Conservation (phyloP, 1,284 basidiomycete species). For the Tilletia caries region DNA sequence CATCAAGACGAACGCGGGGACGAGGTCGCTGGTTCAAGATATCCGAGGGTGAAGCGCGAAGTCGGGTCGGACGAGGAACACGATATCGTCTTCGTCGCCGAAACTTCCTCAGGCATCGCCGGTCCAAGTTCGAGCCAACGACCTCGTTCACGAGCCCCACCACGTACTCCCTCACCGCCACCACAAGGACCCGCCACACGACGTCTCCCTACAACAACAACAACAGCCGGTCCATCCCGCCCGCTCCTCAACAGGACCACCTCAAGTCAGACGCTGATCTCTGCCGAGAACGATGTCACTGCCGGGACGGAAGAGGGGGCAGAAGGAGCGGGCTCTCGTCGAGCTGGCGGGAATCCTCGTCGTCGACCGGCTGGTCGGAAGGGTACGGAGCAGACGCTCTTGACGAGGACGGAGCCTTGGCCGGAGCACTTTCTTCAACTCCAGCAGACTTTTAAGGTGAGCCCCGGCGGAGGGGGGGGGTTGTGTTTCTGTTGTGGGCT, state of each 20-base stretch:
- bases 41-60: neutral
- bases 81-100: neutral
- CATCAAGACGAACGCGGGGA: neutral
- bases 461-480: no score
- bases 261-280: neutral
- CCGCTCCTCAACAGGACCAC: neutral
- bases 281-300: neutral
- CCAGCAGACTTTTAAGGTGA: conserved; percentile 54
- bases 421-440: conserved; percentile 54
- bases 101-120: neutral
- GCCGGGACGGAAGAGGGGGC: neutral
- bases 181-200: neutral
- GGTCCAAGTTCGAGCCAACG: neutral
- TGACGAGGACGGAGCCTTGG: conserved; percentile 36
- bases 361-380: neutral
- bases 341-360: neutral
- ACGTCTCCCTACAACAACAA: neutral
- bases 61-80: neutral
- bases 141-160: neutral
- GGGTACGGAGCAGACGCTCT: conserved; percentile 8
- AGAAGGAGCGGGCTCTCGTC: neutral
- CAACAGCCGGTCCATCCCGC: neutral
- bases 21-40: no score
- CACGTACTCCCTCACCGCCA: neutral
- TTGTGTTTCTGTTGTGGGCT: no score